Conservation (phyloP, 2,329 filamentous ascomycete genomes). For the Microsporum ferrugineum region DNA sequence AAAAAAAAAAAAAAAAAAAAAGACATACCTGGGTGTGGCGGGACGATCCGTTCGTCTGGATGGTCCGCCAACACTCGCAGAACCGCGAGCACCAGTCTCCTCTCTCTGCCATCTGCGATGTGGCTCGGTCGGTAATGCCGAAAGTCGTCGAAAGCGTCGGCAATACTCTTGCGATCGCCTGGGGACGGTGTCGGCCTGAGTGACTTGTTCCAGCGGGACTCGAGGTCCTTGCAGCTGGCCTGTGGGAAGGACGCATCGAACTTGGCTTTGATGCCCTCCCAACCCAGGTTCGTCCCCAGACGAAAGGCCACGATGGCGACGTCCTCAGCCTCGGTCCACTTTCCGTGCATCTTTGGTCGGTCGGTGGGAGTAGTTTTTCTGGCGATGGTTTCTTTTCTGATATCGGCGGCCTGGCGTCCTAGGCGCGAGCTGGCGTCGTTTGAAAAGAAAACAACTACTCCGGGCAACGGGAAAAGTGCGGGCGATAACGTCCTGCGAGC, state of each 20-base stretch:
- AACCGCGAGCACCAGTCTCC: conserved; percentile 2
- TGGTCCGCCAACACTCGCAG: background rate
- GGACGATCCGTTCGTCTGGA: background rate
- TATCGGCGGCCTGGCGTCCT: background rate
- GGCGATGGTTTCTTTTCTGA: background rate
- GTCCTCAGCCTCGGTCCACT: conserved; percentile 10
- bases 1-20: background rate
- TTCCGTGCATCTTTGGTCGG: conserved; percentile 8
- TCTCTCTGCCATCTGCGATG: background rate
- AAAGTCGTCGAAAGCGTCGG: conserved; percentile 13
- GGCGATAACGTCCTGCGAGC: background rate
- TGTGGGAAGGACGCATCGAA: conserved; percentile 10
- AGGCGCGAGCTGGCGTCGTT: background rate
- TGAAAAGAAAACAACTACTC: background rate
- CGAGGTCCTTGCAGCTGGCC: conserved; percentile 12
- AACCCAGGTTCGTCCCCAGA: conserved; percentile 14
- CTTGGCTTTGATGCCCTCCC: conserved; percentile 9
- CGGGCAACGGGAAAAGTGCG: no score
- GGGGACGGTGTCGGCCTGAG: conserved; percentile 7
- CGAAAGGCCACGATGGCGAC: conserved; percentile 13
- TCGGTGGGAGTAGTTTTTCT: background rate
- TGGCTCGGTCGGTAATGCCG: conserved; percentile 8
- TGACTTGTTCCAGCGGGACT: conserved; percentile 15
- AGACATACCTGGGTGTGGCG: conserved; percentile 2
- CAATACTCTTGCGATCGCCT: background rate